Evolutionary conservation across 202 grass and related monocot genomes (phyloP).

Genomic region (Schoenoplectus triqueter): DNA sequence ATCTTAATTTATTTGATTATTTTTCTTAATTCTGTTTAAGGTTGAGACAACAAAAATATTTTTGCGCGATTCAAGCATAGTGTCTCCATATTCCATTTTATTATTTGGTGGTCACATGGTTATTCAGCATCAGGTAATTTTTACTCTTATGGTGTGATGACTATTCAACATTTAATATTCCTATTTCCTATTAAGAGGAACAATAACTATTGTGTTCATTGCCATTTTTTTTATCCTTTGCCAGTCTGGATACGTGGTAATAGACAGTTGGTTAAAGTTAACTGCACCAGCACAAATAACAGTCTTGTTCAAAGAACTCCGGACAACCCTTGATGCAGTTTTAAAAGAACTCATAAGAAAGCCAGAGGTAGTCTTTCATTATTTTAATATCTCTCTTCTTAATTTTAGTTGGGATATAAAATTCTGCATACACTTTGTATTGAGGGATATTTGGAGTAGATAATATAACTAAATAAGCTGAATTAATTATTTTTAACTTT

Average conservation of each 20-base stretch:
- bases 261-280: slow-evolving; percentile 92
- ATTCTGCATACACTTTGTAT: slow-evolving; percentile 14
- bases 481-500: neutral
- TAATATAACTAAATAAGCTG: neutral
- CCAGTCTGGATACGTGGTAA: slow-evolving; percentile 74
- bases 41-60: slow-evolving; percentile 89
- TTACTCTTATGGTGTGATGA: slow-evolving; percentile 54
- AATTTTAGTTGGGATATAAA: slow-evolving; percentile 22
- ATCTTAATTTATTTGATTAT: slow-evolving; percentile 18
- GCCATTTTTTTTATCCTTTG: slow-evolving; percentile 27
- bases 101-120: slow-evolving; percentile 88
- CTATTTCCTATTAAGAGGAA: neutral
- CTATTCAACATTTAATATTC: slow-evolving; percentile 54
- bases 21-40: slow-evolving; percentile 55
- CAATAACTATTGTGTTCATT: slow-evolving; percentile 11
- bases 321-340: slow-evolving; percentile 81
- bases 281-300: slow-evolving; percentile 85
- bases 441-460: neutral
- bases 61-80: slow-evolving; percentile 74
- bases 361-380: slow-evolving; percentile 63
- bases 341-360: slow-evolving; percentile 92
- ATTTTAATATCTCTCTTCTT: slow-evolving; percentile 8
- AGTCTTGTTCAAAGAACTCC: slow-evolving; percentile 88
- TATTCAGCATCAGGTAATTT: slow-evolving; percentile 89
- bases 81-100: slow-evolving; percentile 89